phyloP scores from a whole-genome alignment of 371 early-diverging fungal genomes.

The Actinomortierella wolfii region DNA sequence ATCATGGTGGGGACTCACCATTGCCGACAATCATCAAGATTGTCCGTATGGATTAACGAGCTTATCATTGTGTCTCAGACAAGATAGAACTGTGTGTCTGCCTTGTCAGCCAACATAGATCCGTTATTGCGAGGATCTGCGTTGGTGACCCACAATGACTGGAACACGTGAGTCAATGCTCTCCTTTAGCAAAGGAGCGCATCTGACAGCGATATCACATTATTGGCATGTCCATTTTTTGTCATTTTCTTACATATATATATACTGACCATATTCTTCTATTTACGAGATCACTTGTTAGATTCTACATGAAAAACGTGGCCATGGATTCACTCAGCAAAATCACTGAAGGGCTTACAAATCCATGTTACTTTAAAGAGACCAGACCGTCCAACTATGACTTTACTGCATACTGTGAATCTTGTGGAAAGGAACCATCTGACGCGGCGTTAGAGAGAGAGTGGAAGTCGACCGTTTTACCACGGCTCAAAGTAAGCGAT shows the following conservation, averaged over 20 bases:
- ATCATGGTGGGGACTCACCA: not conserved
- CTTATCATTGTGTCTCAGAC: slow-evolving; percentile 21
- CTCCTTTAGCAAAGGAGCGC: slow-evolving; percentile 27
- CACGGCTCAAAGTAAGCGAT: slow-evolving; percentile 10
- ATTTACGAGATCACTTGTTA: slow-evolving; percentile 2
- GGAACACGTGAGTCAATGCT: slow-evolving; percentile 30
- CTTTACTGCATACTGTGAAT: slow-evolving; percentile 4
- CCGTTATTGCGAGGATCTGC: slow-evolving; percentile 21
- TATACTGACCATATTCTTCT: slow-evolving; percentile 1
- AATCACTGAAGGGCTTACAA: slow-evolving; percentile 5
- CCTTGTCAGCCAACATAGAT: slow-evolving; percentile 19
- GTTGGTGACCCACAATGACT: slow-evolving; percentile 22
- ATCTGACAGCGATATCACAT: no score
- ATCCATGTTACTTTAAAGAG: slow-evolving; percentile 9
- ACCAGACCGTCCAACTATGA: slow-evolving; percentile 2
- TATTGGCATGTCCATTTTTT: no score
- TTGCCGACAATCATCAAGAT: not conserved
- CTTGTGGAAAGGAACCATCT: slow-evolving; percentile 10
- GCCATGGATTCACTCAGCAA: slow-evolving; percentile 1
- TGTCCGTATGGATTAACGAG: slow-evolving; percentile 33
- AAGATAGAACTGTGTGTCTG: slow-evolving; percentile 9
- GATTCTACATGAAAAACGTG: not conserved
- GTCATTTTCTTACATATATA: no score
- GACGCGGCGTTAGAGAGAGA: slow-evolving; percentile 2
- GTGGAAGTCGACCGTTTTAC: slow-evolving; percentile 9